phyloP scores from a whole-genome alignment of 352 stramenopile species.

The Globisporangium radiosum region DNA sequence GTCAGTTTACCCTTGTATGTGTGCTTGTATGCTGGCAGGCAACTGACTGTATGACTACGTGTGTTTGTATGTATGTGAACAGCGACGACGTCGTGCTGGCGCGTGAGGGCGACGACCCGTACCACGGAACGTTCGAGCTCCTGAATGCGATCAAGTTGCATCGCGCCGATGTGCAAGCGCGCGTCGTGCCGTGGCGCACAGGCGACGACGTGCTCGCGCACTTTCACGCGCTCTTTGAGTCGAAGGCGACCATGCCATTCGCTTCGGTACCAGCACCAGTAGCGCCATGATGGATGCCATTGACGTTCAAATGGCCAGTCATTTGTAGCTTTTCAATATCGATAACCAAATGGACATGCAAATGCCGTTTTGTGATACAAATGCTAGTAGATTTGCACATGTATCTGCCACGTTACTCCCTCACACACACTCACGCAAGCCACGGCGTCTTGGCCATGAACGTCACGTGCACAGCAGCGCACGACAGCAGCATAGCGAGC shows the following conservation, averaged over 20 bases:
- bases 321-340: no score
- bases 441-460: slow-evolving; percentile 58
- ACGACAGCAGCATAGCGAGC: slow-evolving; percentile 37
- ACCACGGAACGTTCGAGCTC: slow-evolving; percentile 26
- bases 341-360: not conserved
- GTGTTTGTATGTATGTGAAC: not conserved
- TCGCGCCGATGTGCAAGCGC: slow-evolving; percentile 23
- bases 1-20: slow-evolving; percentile 14
- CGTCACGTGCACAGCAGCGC: slow-evolving; percentile 39
- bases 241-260: not conserved
- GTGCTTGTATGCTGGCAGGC: not conserved
- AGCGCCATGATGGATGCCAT: not conserved
- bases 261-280: not conserved
- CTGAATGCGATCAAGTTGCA: slow-evolving; percentile 27
- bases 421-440: slow-evolving; percentile 16
- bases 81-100: slow-evolving; percentile 55
- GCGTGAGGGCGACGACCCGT: slow-evolving; percentile 19
- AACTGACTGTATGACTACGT: not conserved
- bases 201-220: slow-evolving; percentile 39
- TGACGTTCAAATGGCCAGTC: not conserved
- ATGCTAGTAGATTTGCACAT: not conserved
- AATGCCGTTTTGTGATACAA: not conserved
- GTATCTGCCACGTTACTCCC: no score
- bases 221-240: slow-evolving; percentile 23
- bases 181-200: slow-evolving; percentile 40